A percentile compares a stretch with the other conserved stretches of the same genome.
These are phyloP conservation scores for Paratinospora sagittata DNA, from an alignment of 164 flowering plant genomes.

Conservation along the genomic window DNA sequence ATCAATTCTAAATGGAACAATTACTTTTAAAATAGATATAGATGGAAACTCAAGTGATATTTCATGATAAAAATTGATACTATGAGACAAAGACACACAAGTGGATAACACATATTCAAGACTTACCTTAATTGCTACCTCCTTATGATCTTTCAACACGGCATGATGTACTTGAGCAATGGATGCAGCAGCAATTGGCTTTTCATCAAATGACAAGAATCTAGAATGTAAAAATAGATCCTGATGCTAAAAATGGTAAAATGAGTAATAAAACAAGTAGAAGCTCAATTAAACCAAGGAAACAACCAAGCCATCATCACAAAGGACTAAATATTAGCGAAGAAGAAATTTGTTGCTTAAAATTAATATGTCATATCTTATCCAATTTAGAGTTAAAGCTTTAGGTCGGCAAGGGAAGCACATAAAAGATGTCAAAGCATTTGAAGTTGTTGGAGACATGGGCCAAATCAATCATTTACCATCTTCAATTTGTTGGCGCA, in stretches of 20 bases:
- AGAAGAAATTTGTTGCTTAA: background rate
- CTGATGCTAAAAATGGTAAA: constrained; percentile 4
- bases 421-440: background rate
- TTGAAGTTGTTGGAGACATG: background rate
- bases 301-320: background rate
- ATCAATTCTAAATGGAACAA: no score
- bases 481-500: background rate
- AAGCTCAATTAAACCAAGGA: constrained; percentile 1
- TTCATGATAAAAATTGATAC: no score
- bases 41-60: no score
- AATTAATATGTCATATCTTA: no score
- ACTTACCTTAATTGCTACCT: constrained; percentile 91
- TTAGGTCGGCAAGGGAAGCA: background rate
- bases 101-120: background rate
- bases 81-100: background rate
- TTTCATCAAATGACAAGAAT: constrained; percentile 70
- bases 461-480: background rate
- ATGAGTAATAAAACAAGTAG: background rate
- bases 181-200: constrained; percentile 94
- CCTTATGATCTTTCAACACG: constrained; percentile 45
- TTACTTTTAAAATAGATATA: no score
- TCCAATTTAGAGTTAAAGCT: no score
- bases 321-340: background rate
- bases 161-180: constrained; percentile 97
- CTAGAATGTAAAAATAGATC: constrained; percentile 32